A percentile compares a stretch with the other conserved stretches of the same genome.
Evolutionary conservation across 2,329 filamentous ascomycete genomes (phyloP).

Genomic region (Xylaria sp.): DNA sequence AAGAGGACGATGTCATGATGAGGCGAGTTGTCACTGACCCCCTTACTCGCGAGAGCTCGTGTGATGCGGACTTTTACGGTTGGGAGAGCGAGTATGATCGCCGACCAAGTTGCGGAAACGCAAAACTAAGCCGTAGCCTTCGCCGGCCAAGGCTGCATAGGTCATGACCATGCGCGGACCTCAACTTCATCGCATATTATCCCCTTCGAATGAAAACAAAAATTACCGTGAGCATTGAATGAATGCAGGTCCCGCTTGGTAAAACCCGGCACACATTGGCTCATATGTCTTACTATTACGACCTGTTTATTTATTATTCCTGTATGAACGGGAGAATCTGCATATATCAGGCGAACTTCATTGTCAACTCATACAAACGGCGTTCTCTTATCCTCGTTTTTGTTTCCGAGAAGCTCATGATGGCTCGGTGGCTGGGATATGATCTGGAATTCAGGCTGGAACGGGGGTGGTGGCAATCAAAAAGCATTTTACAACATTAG

Average conservation of each 20-base stretch:
- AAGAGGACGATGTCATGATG: constrained; percentile 36
- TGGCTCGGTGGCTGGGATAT: constrained; percentile 2
- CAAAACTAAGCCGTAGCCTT: constrained; percentile 13
- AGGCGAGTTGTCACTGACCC: constrained; percentile 39
- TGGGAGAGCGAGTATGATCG: constrained; percentile 58
- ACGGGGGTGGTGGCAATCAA: constrained; percentile 8
- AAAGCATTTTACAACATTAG: constrained; percentile 27
- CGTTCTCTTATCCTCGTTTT: constrained; percentile 20
- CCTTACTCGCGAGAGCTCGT: constrained; percentile 38
- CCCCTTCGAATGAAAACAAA: not conserved
- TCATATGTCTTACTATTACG: constrained; percentile 9
- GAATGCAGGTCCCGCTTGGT: not conserved
- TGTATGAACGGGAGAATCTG: not conserved
- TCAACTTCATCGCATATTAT: not conserved
- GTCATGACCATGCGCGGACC: constrained; percentile 10
- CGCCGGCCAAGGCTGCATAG: constrained; percentile 33
- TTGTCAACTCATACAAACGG: constrained; percentile 18
- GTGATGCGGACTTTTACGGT: constrained; percentile 53
- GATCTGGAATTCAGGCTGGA: not conserved
- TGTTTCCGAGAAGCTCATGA: not conserved
- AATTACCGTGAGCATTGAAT: not conserved
- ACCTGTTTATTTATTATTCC: not conserved
- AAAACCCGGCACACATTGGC: not conserved
- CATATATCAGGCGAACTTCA: constrained; percentile 15
- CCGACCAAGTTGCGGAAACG: constrained; percentile 35